A percentile compares a stretch with the other conserved stretches of the same genome.
phyloP scores from a whole-genome alignment of 192 early-diverging fungal genomes.

The Podila horticola region DNA sequence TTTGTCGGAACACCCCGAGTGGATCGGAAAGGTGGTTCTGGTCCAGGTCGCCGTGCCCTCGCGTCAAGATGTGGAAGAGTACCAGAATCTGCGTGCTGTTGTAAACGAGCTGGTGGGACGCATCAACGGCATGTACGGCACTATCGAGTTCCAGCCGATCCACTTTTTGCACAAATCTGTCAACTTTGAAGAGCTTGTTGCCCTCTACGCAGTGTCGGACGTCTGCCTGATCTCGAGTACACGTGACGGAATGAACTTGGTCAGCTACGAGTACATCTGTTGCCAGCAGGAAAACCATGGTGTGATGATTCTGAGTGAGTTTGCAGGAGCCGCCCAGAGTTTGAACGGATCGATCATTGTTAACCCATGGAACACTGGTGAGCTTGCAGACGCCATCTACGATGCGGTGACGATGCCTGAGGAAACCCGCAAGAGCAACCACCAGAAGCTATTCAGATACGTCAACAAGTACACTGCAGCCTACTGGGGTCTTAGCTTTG shows the following conservation, averaged over 20 bases:
- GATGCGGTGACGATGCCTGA: slow-evolving; percentile 96
- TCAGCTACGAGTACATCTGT: slow-evolving; percentile 98
- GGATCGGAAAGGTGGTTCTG: slow-evolving; percentile 92
- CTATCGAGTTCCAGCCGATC: slow-evolving; percentile 97
- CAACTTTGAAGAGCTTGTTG: slow-evolving; percentile 92
- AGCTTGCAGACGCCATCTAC: slow-evolving; percentile 88
- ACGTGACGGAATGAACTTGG: slow-evolving; percentile 99
- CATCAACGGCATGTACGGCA: slow-evolving; percentile 97
- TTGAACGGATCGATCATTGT: slow-evolving; percentile 97
- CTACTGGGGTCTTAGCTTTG: slow-evolving; percentile 96
- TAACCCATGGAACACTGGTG: slow-evolving; percentile 99
- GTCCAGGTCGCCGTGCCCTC: slow-evolving; percentile 99
- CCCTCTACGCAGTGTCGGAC: slow-evolving; percentile 96
- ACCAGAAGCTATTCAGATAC: slow-evolving; percentile 91
- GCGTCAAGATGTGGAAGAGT: slow-evolving; percentile 98
- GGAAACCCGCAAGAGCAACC: slow-evolving; percentile 80
- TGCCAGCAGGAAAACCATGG: slow-evolving; percentile 93
- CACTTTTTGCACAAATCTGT: slow-evolving; percentile 99
- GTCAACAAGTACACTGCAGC: slow-evolving; percentile 97
- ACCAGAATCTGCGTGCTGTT: slow-evolving; percentile 90
- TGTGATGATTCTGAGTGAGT: slow-evolving; percentile 96
- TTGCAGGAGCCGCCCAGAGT: slow-evolving; percentile 98
- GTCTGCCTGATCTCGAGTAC: slow-evolving; percentile 98
- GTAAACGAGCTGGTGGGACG: slow-evolving; percentile 98
- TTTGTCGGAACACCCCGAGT: slow-evolving; percentile 88